Conservation (phyloP, 2,329 filamentous ascomycete genomes). For the Epichloe brachyelytri region DNA sequence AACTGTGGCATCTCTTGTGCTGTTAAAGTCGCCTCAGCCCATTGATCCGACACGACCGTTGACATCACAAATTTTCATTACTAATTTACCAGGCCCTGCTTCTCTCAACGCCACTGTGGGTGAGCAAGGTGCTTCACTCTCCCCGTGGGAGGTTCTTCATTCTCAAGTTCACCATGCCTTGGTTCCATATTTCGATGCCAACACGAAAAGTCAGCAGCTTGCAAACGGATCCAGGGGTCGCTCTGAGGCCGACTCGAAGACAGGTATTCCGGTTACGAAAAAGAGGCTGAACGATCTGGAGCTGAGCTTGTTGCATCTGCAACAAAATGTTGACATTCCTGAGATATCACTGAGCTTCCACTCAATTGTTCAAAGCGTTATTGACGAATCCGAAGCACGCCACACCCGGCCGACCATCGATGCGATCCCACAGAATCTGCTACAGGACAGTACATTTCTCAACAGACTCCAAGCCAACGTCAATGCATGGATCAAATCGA, state of each 20-base stretch:
- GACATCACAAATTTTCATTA: conserved; percentile 79
- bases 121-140: conserved; percentile 59
- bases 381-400: conserved; percentile 62
- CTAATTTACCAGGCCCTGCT: conserved; percentile 77
- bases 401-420: conserved; percentile 63
- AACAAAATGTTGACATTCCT: conserved; percentile 97
- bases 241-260: conserved; percentile 80
- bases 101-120: conserved; percentile 52
- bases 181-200: conserved; percentile 94
- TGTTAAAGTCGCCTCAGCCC: conserved; percentile 79
- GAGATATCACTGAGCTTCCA: conserved; percentile 81
- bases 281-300: conserved; percentile 94
- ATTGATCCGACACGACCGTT: conserved; percentile 76
- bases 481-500: conserved; percentile 97
- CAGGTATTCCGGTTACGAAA: conserved; percentile 91
- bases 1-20: conserved; percentile 75
- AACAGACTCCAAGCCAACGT: conserved; percentile 90
- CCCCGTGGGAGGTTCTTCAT: conserved; percentile 86
- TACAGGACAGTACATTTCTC: conserved; percentile 82
- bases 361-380: conserved; percentile 70
- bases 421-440: conserved; percentile 58
- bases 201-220: conserved; percentile 68
- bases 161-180: conserved; percentile 83
- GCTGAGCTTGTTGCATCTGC: conserved; percentile 76
- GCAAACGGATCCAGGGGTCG: conserved; percentile 54